These are phyloP conservation scores for Fusarium papillatum DNA, from an alignment of 2,329 filamentous ascomycete genomes.

Conservation along the genomic window DNA sequence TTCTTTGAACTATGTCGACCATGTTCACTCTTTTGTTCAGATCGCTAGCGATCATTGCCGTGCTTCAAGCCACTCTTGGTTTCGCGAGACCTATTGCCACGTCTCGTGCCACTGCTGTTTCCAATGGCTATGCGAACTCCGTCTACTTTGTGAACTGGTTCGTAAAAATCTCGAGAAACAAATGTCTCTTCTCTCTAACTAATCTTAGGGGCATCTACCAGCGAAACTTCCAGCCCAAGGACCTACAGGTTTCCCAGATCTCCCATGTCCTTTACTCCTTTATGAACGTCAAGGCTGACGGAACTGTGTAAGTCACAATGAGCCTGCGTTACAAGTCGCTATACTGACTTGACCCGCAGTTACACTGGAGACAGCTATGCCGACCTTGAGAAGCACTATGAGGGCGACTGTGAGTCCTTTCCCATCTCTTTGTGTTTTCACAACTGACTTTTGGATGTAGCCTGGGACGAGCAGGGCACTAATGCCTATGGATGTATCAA, in stretches of 20 bases:
- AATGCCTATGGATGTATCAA: slow-evolving; percentile 37
- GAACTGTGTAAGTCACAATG: slow-evolving; percentile 72
- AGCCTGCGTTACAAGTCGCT: too few species aligned
- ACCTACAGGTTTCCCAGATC: slow-evolving; percentile 60
- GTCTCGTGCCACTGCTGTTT: slow-evolving; percentile 11
- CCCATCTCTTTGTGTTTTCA: not conserved
- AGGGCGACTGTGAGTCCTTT: slow-evolving; percentile 64
- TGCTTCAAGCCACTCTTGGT: slow-evolving; percentile 40
- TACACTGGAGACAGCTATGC: slow-evolving; percentile 78
- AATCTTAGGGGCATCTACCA: slow-evolving; percentile 22
- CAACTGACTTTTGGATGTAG: slow-evolving; percentile 6
- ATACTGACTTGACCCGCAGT: slow-evolving; percentile 46
- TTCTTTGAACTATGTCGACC: slow-evolving; percentile 8
- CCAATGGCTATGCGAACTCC: slow-evolving; percentile 40
- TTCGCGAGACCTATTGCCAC: slow-evolving; percentile 35
- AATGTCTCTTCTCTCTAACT: slow-evolving; percentile 55
- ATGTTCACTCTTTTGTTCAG: slow-evolving; percentile 45
- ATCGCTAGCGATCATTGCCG: slow-evolving; percentile 43
- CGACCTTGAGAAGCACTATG: slow-evolving; percentile 79
- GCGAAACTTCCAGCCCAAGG: slow-evolving; percentile 46
- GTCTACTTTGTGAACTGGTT: slow-evolving; percentile 34
- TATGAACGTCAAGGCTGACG: slow-evolving; percentile 79
- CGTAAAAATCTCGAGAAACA: slow-evolving; percentile 47
- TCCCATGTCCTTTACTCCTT: slow-evolving; percentile 88
- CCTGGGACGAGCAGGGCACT: slow-evolving; percentile 10